phyloP scores from a whole-genome alignment of 257 asterid species.

The Verbena officinalis region DNA sequence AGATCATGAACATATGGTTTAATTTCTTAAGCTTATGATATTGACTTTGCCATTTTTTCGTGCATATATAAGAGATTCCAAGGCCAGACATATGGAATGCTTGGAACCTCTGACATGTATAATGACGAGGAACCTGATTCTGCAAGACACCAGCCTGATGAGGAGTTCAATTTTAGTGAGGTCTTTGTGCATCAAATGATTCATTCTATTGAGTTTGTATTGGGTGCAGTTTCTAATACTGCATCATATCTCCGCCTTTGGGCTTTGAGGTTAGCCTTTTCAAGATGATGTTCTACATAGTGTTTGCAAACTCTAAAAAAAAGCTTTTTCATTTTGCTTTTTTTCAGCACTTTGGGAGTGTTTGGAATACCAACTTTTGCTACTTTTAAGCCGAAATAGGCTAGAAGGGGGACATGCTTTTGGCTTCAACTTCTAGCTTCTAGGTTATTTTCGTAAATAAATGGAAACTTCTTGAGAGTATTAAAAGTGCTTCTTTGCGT shows the following conservation, averaged over 20 bases:
- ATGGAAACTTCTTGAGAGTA: too few species aligned
- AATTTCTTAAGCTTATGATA: constrained; percentile 22
- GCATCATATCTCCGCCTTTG: constrained; percentile 96
- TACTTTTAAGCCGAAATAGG: too few species aligned
- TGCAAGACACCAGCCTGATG: constrained; percentile 64
- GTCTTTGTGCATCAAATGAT: constrained; percentile 98
- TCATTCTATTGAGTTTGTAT: constrained; percentile 93
- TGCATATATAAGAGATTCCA: constrained; percentile 73
- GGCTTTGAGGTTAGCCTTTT: constrained; percentile 79
- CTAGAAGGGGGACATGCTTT: too few species aligned
- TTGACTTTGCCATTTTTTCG: constrained; percentile 28
- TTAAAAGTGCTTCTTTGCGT: too few species aligned
- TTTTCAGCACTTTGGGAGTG: too few species aligned
- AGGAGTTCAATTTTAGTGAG: constrained; percentile 89
- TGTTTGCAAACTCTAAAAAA: too few species aligned
- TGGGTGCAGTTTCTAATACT: constrained; percentile 96
- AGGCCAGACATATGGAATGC: constrained; percentile 86
- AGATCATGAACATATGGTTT: background rate
- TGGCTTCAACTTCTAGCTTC: too few species aligned
- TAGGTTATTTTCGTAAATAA: too few species aligned
- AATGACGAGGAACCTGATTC: constrained; percentile 82
- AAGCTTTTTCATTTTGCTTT: too few species aligned
- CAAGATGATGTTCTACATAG: constrained; percentile 2
- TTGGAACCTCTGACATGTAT: constrained; percentile 82
- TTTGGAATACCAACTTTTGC: too few species aligned